Percentiles rank a stretch among this genome's conserved stretches.
Conservation (phyloP, 805 yeast species). For the Yarrowia phangngaensis region DNA sequence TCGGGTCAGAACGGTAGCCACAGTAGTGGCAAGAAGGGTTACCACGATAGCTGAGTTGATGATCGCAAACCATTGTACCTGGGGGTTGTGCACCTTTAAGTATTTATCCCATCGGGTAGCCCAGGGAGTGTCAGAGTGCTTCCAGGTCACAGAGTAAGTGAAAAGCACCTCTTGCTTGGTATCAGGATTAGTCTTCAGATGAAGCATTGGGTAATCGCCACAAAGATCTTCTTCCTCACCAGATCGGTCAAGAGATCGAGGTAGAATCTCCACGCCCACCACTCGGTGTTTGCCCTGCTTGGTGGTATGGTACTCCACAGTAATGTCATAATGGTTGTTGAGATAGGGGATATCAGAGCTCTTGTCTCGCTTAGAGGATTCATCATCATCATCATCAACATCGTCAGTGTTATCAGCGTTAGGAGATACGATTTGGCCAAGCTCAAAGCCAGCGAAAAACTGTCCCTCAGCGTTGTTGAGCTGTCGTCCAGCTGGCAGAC, state of each 20-base stretch:
- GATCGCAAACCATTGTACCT: constrained; percentile 93
- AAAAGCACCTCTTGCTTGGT: constrained; percentile 59
- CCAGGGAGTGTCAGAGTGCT: constrained; percentile 73
- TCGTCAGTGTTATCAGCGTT: constrained; percentile 49
- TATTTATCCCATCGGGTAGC: constrained; percentile 99
- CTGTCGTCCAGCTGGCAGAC: constrained; percentile 75
- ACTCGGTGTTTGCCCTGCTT: constrained; percentile 68
- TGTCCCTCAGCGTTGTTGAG: constrained; percentile 49
- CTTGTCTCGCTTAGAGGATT: constrained; percentile 4
- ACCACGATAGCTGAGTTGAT: constrained; percentile 82
- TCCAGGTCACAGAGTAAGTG: constrained; percentile 80
- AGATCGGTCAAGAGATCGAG: constrained; percentile 50
- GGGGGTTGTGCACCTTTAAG: constrained; percentile 84
- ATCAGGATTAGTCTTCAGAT: constrained; percentile 45
- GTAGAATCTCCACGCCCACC: constrained; percentile 81
- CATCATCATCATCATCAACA: constrained; percentile 48
- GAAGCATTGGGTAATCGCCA: constrained; percentile 33
- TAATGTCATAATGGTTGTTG: constrained; percentile 75
- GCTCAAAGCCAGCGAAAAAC: constrained; percentile 77
- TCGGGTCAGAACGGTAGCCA: constrained; percentile 71
- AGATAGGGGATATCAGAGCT: constrained; percentile 50
- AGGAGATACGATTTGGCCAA: constrained; percentile 46
- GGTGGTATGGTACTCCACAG: constrained; percentile 77
- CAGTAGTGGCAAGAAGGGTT: constrained; percentile 66
- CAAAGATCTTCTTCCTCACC: constrained; percentile 38